These are phyloP conservation scores for Biscogniauxia marginata DNA, from an alignment of 2,329 filamentous ascomycete species.

Conservation along the genomic window DNA sequence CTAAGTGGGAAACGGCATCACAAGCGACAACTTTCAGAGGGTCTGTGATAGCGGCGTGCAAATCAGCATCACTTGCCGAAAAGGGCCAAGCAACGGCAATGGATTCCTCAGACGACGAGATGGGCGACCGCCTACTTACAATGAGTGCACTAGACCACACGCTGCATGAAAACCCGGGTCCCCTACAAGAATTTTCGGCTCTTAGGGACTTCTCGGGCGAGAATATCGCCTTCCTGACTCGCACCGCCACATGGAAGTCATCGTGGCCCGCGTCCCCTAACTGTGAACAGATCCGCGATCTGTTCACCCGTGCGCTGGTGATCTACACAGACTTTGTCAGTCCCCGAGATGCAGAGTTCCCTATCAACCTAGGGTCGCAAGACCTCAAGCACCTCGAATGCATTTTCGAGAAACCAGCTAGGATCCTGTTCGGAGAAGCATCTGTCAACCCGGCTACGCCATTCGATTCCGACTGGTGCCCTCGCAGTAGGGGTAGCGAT, in stretches of 20 bases:
- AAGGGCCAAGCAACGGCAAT: constrained; percentile 34
- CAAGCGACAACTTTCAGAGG: constrained; percentile 18
- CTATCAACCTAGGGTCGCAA: constrained; percentile 62
- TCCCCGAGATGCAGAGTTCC: constrained; percentile 61
- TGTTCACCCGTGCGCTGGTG: constrained; percentile 57
- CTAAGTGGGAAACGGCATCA: constrained; percentile 31
- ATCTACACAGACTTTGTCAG: constrained; percentile 64
- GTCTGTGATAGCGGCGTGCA: constrained; percentile 18
- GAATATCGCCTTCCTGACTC: constrained; percentile 65
- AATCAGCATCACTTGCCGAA: constrained; percentile 22
- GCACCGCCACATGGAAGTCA: constrained; percentile 56
- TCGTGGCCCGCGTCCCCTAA: constrained; percentile 27
- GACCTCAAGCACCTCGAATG: constrained; percentile 53
- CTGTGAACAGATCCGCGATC: constrained; percentile 39
- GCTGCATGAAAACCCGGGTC: constrained; percentile 56
- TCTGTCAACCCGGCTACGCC: constrained; percentile 42
- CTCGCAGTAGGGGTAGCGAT: constrained; percentile 1
- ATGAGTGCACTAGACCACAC: constrained; percentile 62
- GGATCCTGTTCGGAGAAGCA: constrained; percentile 42
- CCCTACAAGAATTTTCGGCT: constrained; percentile 63
- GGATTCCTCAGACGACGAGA: constrained; percentile 21
- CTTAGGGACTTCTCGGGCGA: constrained; percentile 68
- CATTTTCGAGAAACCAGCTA: constrained; percentile 56
- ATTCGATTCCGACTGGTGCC: constrained; percentile 33
- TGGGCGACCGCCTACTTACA: constrained; percentile 45